Evolutionary conservation across 805 yeast genomes (phyloP).

Genomic region (Myxozyma geophila): DNA sequence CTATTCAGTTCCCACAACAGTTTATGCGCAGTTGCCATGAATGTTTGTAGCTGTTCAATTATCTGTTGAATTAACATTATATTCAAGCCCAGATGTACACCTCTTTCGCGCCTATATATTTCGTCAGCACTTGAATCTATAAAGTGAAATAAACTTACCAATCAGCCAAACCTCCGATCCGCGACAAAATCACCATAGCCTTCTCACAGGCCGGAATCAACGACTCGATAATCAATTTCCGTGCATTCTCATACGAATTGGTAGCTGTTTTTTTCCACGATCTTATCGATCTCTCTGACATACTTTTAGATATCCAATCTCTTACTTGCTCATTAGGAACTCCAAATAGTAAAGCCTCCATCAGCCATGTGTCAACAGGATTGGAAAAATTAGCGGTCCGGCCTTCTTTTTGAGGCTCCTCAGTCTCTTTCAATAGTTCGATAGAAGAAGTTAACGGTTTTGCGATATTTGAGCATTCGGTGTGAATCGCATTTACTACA

Average conservation of each 20-base stretch:
- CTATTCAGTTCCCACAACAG: slow-evolving; percentile 29
- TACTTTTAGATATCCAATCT: slow-evolving; percentile 29
- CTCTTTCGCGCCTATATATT: slow-evolving; percentile 35
- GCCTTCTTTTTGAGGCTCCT: background rate
- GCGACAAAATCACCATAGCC: slow-evolving; percentile 28
- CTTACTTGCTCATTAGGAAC: slow-evolving; percentile 18
- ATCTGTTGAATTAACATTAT: slow-evolving; percentile 22
- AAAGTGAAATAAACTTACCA: slow-evolving; percentile 24
- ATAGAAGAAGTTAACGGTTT: slow-evolving; percentile 11
- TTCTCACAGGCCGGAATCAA: slow-evolving; percentile 39
- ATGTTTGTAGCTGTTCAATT: slow-evolving; percentile 16
- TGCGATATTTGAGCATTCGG: slow-evolving; percentile 25
- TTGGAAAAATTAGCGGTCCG: no score
- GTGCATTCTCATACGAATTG: slow-evolving; percentile 26
- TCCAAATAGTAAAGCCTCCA: slow-evolving; percentile 35
- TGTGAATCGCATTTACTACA: slow-evolving; percentile 7
- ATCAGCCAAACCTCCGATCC: slow-evolving; percentile 36
- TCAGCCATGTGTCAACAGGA: slow-evolving; percentile 6
- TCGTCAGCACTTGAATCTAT: background rate
- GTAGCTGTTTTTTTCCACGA: slow-evolving; percentile 31
- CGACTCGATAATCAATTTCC: slow-evolving; percentile 25
- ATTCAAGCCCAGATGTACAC: slow-evolving; percentile 34
- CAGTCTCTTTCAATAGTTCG: background rate
- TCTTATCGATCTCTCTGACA: slow-evolving; percentile 33
- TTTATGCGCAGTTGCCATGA: slow-evolving; percentile 19